Base-by-base conservation (phyloP, 129 eudicot species). In the Pulicaria dysenterica region DNA sequence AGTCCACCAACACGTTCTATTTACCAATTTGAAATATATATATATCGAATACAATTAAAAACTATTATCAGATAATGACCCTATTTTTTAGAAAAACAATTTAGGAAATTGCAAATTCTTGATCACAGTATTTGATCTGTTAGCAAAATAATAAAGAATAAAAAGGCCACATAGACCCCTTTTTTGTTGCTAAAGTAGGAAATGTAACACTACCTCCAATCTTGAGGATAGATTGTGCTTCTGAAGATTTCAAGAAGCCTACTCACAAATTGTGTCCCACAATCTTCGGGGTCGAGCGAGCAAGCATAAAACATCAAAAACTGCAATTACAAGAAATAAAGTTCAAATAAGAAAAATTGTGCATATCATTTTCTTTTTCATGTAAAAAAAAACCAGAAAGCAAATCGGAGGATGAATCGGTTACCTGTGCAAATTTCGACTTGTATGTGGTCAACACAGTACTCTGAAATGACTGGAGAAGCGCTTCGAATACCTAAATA, bases 381-480 rank as follows among this genome's bases (percentile, higher is more conserved):
- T 66, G 64, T 43, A 43, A 19, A 11, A 1, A 15, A 44, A 16
- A 41, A 47, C 53, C 12, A n/a, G 53, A 70, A 70, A 60, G 65
- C 31, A 67, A 39, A 51, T 10, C 11, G 55, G 56, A 71, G 58
- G 55, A 48, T 60, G 38, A 56, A 8, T 36, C 40, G 16, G 69
- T 66, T 78, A 94, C 98, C 96, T 94, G 98, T 34, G 96, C 82
- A 73, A 94, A 94, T 59, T 90, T 94, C 5, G 98, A 85, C 84
- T 94, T 94, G 84, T 87, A 90, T 44, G 93, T 89, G 63, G 67
- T 82, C 80, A 94, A 75, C 19, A 90, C 88, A 12, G 98, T 94
- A 64, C 77, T 82, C 78, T 86, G 87, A 68, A 94, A 94, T 74
- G 98, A 90, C 77, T 83, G 91, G 67, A 94, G 97, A 67, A 94